phyloP scores from a whole-genome alignment of 2,329 filamentous ascomycete species.

The Celoporthe dispersa region DNA sequence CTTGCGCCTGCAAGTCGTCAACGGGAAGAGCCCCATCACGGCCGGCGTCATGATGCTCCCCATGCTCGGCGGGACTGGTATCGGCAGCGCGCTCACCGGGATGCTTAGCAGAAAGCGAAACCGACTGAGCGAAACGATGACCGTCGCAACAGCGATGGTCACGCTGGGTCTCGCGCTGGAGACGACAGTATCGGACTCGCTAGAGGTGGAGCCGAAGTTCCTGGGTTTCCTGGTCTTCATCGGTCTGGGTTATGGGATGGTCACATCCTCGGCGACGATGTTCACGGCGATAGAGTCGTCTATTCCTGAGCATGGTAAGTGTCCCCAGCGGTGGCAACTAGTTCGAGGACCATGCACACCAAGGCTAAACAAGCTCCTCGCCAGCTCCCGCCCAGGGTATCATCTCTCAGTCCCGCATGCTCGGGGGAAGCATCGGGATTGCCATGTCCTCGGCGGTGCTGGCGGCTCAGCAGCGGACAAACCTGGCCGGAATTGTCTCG shows the following conservation, averaged over 20 bases:
- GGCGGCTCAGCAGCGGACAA: slow-evolving; percentile 38
- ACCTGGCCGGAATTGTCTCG: slow-evolving; percentile 34
- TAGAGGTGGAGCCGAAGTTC: slow-evolving; percentile 48
- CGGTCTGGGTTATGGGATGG: slow-evolving; percentile 58
- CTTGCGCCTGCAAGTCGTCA: slow-evolving; percentile 54
- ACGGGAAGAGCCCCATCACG: slow-evolving; percentile 49
- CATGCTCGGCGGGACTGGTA: slow-evolving; percentile 53
- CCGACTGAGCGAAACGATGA: slow-evolving; percentile 48
- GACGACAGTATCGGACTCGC: slow-evolving; percentile 42
- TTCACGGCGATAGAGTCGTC: slow-evolving; percentile 48
- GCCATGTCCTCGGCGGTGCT: slow-evolving; percentile 56
- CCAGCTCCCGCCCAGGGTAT: slow-evolving; percentile 58
- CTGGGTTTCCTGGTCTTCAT: slow-evolving; percentile 55
- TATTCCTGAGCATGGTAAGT: slow-evolving; percentile 50
- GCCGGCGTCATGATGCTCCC: slow-evolving; percentile 58
- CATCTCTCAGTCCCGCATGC: slow-evolving; percentile 54
- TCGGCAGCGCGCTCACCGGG: slow-evolving; percentile 50
- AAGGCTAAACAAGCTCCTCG: slow-evolving; percentile 27
- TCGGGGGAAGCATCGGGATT: slow-evolving; percentile 60
- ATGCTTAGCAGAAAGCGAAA: slow-evolving; percentile 48
- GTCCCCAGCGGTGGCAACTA: not conserved
- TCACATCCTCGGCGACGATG: slow-evolving; percentile 53
- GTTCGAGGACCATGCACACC: not conserved
- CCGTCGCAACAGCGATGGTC: slow-evolving; percentile 48
- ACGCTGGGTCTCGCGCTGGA: slow-evolving; percentile 53